Evolutionary conservation across 2,329 filamentous ascomycete species (phyloP).

Genomic region (Emericellopsis atlantica): DNA sequence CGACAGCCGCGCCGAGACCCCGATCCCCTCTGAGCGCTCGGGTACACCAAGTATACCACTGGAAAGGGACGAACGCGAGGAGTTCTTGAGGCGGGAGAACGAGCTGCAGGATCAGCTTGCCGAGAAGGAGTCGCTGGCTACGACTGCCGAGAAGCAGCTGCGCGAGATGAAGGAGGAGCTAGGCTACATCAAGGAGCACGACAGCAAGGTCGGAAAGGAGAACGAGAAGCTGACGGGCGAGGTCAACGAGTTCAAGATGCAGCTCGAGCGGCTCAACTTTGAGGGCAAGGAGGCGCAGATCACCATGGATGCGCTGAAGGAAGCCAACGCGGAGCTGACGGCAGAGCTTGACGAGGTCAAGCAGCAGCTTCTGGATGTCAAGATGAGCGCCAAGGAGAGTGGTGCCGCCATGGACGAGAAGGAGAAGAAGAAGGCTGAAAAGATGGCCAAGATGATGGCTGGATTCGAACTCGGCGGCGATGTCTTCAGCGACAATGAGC

Average conservation of each 20-base stretch:
- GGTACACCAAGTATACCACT: constrained; percentile 78
- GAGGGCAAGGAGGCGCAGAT: constrained; percentile 95
- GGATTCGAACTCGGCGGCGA: constrained; percentile 90
- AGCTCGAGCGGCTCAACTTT: constrained; percentile 87
- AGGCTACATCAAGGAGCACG: constrained; percentile 71
- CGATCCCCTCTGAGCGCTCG: constrained; percentile 62
- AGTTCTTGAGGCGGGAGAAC: constrained; percentile 89
- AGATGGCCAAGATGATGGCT: constrained; percentile 99
- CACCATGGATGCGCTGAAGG: constrained; percentile 94
- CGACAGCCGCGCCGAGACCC: constrained; percentile 51
- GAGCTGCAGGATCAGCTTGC: constrained; percentile 94
- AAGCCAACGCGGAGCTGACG: constrained; percentile 88
- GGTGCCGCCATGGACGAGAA: constrained; percentile 87
- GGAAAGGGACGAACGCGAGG: constrained; percentile 94
- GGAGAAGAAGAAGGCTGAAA: constrained; percentile 96
- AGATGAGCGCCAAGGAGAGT: constrained; percentile 93
- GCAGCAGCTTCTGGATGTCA: constrained; percentile 87
- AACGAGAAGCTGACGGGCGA: constrained; percentile 80
- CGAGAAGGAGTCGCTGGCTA: constrained; percentile 77
- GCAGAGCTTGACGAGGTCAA: constrained; percentile 88
- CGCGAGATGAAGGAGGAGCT: constrained; percentile 81
- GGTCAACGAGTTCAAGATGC: constrained; percentile 90
- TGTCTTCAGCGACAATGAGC: constrained; percentile 87
- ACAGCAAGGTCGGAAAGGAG: constrained; percentile 70
- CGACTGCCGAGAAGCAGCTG: constrained; percentile 66